Conservation (phyloP, 352 stramenopile genomes). For the Pythium dissimile region DNA sequence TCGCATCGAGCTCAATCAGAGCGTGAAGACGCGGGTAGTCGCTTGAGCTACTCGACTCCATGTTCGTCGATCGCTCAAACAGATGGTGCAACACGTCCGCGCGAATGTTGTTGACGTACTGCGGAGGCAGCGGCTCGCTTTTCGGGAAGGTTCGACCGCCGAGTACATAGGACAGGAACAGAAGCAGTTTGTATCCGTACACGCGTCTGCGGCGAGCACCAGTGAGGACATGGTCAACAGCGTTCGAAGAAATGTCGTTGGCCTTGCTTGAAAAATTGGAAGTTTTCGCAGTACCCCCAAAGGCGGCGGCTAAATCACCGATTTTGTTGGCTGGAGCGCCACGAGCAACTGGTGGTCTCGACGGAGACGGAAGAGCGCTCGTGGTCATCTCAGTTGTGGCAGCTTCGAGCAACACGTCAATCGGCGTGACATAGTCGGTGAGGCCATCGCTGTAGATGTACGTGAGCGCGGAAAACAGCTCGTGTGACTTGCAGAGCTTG, state of each 20-base stretch:
- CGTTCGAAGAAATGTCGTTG: conserved; percentile 4
- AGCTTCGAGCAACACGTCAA: conserved; percentile 88
- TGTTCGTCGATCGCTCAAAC: conserved; percentile 57
- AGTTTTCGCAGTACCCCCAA: conserved; percentile 39
- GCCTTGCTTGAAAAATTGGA: conserved; percentile 4
- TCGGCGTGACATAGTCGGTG: conserved; percentile 90
- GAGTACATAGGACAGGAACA: conserved; percentile 93
- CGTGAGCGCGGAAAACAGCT: conserved; percentile 92
- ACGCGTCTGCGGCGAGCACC: conserved; percentile 56
- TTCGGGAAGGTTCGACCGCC: conserved; percentile 88
- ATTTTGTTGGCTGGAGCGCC: conserved; percentile 40
- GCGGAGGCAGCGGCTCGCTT: conserved; percentile 55
- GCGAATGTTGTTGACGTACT: conserved; percentile 71
- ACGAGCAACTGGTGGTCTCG: conserved; percentile 10
- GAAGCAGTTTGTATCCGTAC: conserved; percentile 80
- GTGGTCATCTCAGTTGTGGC: conserved; percentile 48
- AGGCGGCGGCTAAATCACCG: conserved; percentile 58
- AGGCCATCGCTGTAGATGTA: conserved; percentile 94
- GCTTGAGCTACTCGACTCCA: conserved; percentile 10
- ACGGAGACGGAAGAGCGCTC: conserved; percentile 9
- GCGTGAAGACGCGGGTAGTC: conserved; percentile 73
- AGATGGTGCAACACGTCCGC: conserved; percentile 85
- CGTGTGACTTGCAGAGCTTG: conserved; percentile 89
- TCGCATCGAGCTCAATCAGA: conserved; percentile 74
- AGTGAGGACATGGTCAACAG: conserved; percentile 43